Evolutionary conservation across 208 protist genomes (phyloP).

Genomic region (Crithidia brevicula): DNA sequence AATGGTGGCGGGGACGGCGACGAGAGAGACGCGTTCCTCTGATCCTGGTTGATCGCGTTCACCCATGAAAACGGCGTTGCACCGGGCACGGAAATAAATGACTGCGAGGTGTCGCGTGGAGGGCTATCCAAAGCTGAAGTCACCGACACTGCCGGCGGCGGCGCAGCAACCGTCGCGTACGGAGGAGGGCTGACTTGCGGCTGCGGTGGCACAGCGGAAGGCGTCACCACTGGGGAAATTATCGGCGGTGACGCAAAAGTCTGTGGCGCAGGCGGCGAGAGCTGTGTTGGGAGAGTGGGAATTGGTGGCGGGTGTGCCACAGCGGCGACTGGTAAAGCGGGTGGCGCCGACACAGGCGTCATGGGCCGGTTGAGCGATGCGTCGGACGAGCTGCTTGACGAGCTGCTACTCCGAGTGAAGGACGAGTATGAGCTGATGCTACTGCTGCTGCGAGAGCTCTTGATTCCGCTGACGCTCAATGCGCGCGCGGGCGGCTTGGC

Average conservation of each 20-base stretch:
- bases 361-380: slow-evolving; percentile 9
- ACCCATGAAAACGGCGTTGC: slow-evolving; percentile 20
- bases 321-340: background rate
- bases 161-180: background rate
- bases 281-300: background rate
- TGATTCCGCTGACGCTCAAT: slow-evolving; percentile 8
- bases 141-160: background rate
- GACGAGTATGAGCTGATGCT: slow-evolving; percentile 33
- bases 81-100: slow-evolving; percentile 1
- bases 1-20: background rate
- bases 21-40: background rate
- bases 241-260: background rate
- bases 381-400: slow-evolving; percentile 3
- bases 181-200: slow-evolving; percentile 5
- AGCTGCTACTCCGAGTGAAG: slow-evolving; percentile 23
- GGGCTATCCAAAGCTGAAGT: background rate
- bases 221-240: background rate
- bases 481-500: slow-evolving; percentile 1
- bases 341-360: background rate
- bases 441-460: slow-evolving; percentile 25
- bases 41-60: slow-evolving; percentile 11
- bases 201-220: background rate
- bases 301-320: background rate
- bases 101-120: slow-evolving; percentile 1
- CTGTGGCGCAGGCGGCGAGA: background rate